Base-by-base conservation (phyloP, 2,329 filamentous ascomycete species). In the Ascocoryne sarcoides region DNA sequence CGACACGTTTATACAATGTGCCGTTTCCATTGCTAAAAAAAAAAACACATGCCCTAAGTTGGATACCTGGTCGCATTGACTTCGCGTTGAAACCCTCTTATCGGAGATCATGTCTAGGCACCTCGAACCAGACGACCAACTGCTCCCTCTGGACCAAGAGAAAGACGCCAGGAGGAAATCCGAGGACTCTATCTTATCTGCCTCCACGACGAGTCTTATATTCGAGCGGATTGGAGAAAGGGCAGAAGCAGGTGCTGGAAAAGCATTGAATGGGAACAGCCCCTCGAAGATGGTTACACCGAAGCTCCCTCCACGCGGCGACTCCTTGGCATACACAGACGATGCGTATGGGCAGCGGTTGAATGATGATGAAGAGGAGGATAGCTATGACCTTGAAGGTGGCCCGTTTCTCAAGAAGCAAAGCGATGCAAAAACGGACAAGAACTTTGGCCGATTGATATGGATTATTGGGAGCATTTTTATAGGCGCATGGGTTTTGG, bases 141-240 rank as follows among this genome's bases (percentile, higher is more conserved):
- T 60, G 21, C 47, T 57, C 10, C 42, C 52, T 8, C 32, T 44
- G 12, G 23, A 26, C 7, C 7, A 26, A 15, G 46, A 49, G 19
- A 43, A 50, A 32, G 44, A 49, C 29, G 35, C 20, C 16, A 21
- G 18, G 10, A 46, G 58, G 36, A 34, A 44, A 41, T 61, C 58
- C 2, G 46, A 52, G 34, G 58, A 60, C 18, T 86, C 84, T 3
- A 61, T 75, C 33, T 85, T 82, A n/a, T 82, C 82, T 30, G 79
- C 79, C n/a, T 92, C 85, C 23, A 90, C 85, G 9, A 88, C 82
- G 3, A 90, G 85, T 53, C 70, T 92, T 10, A 76, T 92, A 39
- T 84, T 92, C 58, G 84, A 92, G 50, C 77, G 82, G 47, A 72
- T 90, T 50, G 73, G 76, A 53, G 79, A 84, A 57, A 49, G 51